Evolutionary conservation across 106 monocot genomes (phyloP).

Genomic region (Platanthera guangdongensis): DNA sequence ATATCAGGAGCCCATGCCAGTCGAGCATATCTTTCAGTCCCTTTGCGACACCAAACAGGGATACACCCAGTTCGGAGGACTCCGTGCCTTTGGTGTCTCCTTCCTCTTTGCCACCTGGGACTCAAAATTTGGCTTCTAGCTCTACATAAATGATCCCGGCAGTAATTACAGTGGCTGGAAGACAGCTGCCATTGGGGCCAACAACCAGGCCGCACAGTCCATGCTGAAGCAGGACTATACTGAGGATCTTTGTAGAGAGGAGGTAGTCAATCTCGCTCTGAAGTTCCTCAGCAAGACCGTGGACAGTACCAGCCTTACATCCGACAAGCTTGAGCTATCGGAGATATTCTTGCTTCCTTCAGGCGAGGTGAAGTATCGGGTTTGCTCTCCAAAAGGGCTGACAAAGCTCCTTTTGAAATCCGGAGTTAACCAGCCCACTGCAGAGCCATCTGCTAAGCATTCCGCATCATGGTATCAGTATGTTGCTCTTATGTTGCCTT

Average conservation of each 20-base stretch:
- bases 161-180: conserved; percentile 91
- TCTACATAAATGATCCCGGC: conserved; percentile 83
- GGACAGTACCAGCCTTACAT: conserved; percentile 87
- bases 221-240: conserved; percentile 94
- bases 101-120: conserved; percentile 91
- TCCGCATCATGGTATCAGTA: conserved; percentile 4
- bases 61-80: conserved; percentile 88
- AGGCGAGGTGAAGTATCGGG: conserved; percentile 67
- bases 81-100: conserved; percentile 82
- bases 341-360: conserved; percentile 51
- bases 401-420: conserved; percentile 56
- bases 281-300: conserved; percentile 94
- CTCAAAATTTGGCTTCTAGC: conserved; percentile 69
- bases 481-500: background rate
- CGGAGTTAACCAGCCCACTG: conserved; percentile 60
- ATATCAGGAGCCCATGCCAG: conserved; percentile 94
- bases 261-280: conserved; percentile 63
- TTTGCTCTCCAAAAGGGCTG: conserved; percentile 59
- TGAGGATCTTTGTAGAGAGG: conserved; percentile 65
- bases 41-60: conserved; percentile 95
- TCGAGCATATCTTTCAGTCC: conserved; percentile 83
- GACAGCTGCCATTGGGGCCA: conserved; percentile 83
- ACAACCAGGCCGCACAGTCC: conserved; percentile 86
- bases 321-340: conserved; percentile 85
- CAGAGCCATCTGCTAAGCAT: conserved; percentile 12